Conservation (phyloP, 495 filamentous ascomycete genomes). For the Ramalina peruviana region DNA sequence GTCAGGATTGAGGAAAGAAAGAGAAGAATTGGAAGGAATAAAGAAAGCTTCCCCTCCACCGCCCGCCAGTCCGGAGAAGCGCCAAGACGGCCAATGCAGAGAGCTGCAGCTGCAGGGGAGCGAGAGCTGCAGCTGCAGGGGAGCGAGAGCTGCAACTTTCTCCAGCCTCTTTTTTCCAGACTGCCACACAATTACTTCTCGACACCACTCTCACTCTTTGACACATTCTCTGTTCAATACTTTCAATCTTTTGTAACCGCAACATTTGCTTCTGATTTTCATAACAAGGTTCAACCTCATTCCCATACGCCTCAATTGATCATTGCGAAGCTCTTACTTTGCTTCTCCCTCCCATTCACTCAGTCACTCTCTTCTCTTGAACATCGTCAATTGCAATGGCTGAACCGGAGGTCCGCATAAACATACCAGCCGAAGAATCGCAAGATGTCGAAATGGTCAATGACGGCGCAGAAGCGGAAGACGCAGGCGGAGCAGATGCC, state of each 20-base stretch:
- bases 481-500: constrained; percentile 8
- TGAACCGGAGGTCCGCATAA: constrained; percentile 16
- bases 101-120: background rate
- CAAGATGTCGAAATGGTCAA: constrained; percentile 16
- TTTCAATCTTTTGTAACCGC: background rate
- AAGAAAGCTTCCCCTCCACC: background rate
- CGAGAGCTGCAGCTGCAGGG: constrained; percentile 1
- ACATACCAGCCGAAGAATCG: background rate
- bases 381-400: constrained; percentile 5
- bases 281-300: background rate
- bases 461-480: constrained; percentile 10
- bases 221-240: background rate
- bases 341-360: background rate
- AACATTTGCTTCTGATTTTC: background rate
- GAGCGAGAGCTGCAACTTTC: constrained; percentile 1
- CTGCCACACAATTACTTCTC: background rate
- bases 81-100: constrained; percentile 2
- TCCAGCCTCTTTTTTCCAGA: background rate
- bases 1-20: no score
- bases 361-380: background rate
- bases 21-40: background rate
- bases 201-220: background rate
- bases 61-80: background rate
- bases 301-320: background rate
- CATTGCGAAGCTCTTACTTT: no score